A percentile compares a stretch with the other conserved stretches of the same genome.
phyloP scores from a whole-genome alignment of 2,329 filamentous ascomycete genomes.

The Cladosporium colombiae region DNA sequence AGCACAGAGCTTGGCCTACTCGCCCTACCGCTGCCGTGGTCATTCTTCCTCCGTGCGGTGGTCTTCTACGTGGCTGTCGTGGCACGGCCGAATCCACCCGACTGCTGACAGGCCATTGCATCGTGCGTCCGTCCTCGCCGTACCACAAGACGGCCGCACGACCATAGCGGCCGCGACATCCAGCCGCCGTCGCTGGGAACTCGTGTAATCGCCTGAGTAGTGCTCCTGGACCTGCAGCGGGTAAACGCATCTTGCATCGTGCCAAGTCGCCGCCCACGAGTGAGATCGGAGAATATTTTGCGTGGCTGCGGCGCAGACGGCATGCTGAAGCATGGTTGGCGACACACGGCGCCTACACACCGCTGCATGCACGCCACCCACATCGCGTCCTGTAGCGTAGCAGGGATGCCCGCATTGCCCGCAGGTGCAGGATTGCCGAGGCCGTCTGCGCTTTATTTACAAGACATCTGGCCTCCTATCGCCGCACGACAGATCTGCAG shows the following conservation, averaged over 20 bases:
- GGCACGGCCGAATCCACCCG: conserved; percentile 4
- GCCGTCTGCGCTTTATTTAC: background rate
- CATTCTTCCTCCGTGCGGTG: conserved; percentile 6
- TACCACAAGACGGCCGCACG: background rate
- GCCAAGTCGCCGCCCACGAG: conserved; percentile 9
- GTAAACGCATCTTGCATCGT: conserved; percentile 2
- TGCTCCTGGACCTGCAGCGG: conserved; percentile 9
- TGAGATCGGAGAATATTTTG: conserved; percentile 15
- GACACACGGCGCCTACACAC: conserved; percentile 10
- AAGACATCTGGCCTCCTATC: conserved; percentile 15
- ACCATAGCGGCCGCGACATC: background rate
- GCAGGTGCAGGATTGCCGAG: conserved; percentile 6
- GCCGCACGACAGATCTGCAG: background rate
- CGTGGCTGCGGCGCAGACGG: conserved; percentile 28
- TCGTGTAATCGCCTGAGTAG: background rate
- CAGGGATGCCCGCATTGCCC: background rate
- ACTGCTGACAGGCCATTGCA: conserved; percentile 8
- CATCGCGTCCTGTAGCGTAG: background rate
- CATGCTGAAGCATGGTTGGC: conserved; percentile 22
- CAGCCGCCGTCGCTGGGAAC: background rate
- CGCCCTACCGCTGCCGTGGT: background rate
- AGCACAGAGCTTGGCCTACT: conserved; percentile 12
- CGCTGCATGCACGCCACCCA: conserved; percentile 6
- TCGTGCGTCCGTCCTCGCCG: background rate
- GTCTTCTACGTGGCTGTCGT: conserved; percentile 14